Evolutionary conservation across 257 asterid species (phyloP).

Genomic region (Nicotiana obtusifolia): DNA sequence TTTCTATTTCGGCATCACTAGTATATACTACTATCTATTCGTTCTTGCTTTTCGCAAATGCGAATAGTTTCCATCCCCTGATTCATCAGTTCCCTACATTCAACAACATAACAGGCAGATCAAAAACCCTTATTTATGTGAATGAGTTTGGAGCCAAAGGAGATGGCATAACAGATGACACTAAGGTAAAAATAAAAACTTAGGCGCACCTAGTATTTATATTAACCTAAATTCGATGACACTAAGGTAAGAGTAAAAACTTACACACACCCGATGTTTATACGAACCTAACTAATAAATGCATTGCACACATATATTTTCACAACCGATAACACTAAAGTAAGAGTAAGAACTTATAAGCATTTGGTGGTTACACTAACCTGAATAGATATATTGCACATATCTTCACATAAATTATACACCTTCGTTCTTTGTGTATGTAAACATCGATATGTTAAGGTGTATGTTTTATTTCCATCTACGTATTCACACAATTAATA

Average conservation of each 20-base stretch:
- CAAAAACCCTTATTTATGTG: conserved; percentile 35
- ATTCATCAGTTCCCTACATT: conserved; percentile 34
- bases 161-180: conserved; percentile 53
- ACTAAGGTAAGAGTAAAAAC: conserved; percentile 29
- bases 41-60: neutral
- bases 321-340: conserved; percentile 58
- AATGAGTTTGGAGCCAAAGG: conserved; percentile 64
- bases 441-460: no score
- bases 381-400: no score
- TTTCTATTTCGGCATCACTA: neutral
- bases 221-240: conserved; percentile 21
- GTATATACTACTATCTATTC: neutral
- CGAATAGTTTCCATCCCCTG: conserved; percentile 23
- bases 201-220: no score
- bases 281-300: no score
- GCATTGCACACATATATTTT: no score
- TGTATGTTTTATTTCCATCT: no score
- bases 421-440: no score
- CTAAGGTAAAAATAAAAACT: conserved; percentile 26
- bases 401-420: no score
- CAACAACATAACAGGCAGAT: conserved; percentile 22
- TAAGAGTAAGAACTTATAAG: neutral
- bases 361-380: no score
- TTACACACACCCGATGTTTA: no score
- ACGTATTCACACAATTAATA: no score